Percentiles rank a stretch among this genome's conserved stretches.
phyloP scores from a whole-genome alignment of 805 yeast genomes.

The Komagataella populi region DNA sequence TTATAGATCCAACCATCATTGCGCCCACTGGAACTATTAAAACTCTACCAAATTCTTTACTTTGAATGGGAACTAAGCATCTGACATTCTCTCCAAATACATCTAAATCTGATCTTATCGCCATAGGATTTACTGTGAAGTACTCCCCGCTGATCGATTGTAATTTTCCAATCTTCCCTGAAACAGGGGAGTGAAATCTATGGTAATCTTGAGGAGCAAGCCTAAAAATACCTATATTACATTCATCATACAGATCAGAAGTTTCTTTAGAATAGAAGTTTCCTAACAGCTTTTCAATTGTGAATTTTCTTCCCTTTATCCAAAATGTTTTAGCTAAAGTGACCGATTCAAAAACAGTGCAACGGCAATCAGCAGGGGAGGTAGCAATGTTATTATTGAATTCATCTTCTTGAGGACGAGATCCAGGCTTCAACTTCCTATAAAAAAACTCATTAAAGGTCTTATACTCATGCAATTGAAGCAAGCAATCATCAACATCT shows the following conservation, averaged over 20 bases:
- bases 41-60: constrained; percentile 67
- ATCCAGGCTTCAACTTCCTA: constrained; percentile 56
- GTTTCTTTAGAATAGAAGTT: constrained; percentile 19
- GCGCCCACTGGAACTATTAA: constrained; percentile 84
- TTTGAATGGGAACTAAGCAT: constrained; percentile 61
- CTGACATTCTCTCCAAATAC: constrained; percentile 90
- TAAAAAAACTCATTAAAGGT: constrained; percentile 88
- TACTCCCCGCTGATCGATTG: constrained; percentile 74
- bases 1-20: constrained; percentile 95
- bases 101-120: constrained; percentile 74
- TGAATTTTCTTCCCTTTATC: constrained; percentile 80
- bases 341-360: constrained; percentile 53
- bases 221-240: constrained; percentile 68
- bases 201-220: constrained; percentile 97
- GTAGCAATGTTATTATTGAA: constrained; percentile 34
- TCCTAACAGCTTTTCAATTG: constrained; percentile 46
- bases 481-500: constrained; percentile 55
- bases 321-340: constrained; percentile 58
- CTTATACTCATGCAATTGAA: constrained; percentile 28
- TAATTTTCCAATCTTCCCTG: constrained; percentile 57
- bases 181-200: constrained; percentile 81
- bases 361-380: constrained; percentile 83
- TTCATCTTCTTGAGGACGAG: constrained; percentile 56
- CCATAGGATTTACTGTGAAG: constrained; percentile 97
- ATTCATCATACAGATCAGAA: constrained; percentile 24